Conservation (phyloP, 257 asterid species). For the Gynochthodes officinalis region DNA sequence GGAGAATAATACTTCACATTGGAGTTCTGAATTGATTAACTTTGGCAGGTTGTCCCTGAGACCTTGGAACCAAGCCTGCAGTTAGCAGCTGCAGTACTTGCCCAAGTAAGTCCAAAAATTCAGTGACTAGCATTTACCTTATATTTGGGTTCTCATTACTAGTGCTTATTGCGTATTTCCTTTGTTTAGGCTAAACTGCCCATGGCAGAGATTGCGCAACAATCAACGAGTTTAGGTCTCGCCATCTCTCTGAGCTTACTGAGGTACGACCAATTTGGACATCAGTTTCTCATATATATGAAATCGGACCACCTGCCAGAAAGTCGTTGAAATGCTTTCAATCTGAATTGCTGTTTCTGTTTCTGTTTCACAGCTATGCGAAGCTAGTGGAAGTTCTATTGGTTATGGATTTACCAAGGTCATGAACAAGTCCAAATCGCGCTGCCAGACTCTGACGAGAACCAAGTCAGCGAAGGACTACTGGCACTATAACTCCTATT, state of each 20-base stretch:
- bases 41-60: conserved; percentile 94
- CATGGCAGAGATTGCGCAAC: conserved; percentile 85
- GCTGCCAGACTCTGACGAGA: conserved; percentile 63
- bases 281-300: neutral
- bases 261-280: conserved; percentile 50
- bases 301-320: neutral
- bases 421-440: conserved; percentile 58
- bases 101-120: conserved; percentile 63
- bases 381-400: conserved; percentile 87
- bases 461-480: conserved; percentile 63
- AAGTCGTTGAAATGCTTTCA: neutral
- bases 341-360: neutral
- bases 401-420: conserved; percentile 83
- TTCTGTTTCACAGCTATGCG: conserved; percentile 60
- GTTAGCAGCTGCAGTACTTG: conserved; percentile 98
- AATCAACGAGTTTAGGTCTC: conserved; percentile 90
- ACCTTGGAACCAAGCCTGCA: conserved; percentile 99
- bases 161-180: neutral
- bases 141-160: neutral
- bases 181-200: conserved; percentile 83
- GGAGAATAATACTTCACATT: neutral
- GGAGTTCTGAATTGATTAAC: conserved; percentile 4
- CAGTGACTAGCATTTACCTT: neutral
- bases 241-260: conserved; percentile 95
- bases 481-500: conserved; percentile 42